Evolutionary conservation across 2,329 filamentous ascomycete genomes (phyloP).

Genomic region (Pseudogymnoascus sp.): DNA sequence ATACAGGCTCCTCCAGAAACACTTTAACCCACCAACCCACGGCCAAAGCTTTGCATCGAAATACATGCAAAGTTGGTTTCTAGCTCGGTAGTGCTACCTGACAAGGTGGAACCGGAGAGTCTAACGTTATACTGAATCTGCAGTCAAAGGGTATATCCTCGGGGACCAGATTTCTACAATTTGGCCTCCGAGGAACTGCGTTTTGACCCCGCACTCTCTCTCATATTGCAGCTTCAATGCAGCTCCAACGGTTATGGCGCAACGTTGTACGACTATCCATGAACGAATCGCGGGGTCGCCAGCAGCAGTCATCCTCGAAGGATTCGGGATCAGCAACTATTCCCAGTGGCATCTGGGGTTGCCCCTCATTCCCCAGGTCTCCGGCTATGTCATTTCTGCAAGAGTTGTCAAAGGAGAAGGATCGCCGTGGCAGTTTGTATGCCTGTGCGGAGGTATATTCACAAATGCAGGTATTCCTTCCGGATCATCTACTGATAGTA

Average conservation of each 20-base stretch:
- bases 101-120: background rate
- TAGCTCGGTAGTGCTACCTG: background rate
- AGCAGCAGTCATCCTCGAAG: background rate
- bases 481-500: background rate
- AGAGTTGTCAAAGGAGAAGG: background rate
- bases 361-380: background rate
- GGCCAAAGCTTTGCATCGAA: background rate
- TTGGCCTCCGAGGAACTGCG: background rate
- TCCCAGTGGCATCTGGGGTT: background rate
- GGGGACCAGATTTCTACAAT: background rate
- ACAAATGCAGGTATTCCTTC: constrained; percentile 5
- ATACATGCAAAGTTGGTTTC: background rate
- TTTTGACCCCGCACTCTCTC: constrained; percentile 1
- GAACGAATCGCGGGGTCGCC: constrained; percentile 2
- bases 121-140: background rate
- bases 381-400: background rate
- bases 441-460: background rate
- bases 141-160: background rate
- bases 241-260: background rate
- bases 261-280: background rate
- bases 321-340: background rate
- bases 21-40: background rate
- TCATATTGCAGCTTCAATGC: background rate
- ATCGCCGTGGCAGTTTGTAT: background rate
- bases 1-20: background rate